Evolutionary conservation across 441 rosid species (phyloP).

Genomic region (Erysimum cheiri): DNA sequence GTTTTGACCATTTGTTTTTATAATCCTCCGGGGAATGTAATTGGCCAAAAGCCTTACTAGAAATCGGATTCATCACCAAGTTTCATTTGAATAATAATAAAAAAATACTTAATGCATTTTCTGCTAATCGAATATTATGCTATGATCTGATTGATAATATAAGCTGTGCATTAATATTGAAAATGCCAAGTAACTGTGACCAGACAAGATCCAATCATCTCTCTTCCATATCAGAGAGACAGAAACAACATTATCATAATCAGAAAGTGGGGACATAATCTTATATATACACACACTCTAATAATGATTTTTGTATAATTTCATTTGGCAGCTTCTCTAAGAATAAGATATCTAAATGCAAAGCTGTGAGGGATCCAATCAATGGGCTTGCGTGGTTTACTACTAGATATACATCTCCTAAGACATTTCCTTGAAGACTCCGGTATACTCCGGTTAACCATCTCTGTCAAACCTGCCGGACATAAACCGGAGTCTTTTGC

Average conservation of each 20-base stretch:
- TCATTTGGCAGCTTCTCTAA: constrained; percentile 78
- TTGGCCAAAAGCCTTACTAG: constrained; percentile 81
- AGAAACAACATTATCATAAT: constrained; percentile 19
- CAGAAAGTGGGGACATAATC: constrained; percentile 25
- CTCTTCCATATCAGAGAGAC: constrained; percentile 13
- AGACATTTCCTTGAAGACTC: constrained; percentile 59
- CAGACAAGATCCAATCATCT: constrained; percentile 41
- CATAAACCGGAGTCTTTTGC: constrained; percentile 78
- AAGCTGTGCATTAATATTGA: constrained; percentile 1
- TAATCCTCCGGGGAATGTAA: constrained; percentile 77
- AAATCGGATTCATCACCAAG: background rate
- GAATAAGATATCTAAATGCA: constrained; percentile 79
- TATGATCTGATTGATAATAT: constrained; percentile 15
- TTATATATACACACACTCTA: background rate
- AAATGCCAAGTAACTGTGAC: constrained; percentile 14
- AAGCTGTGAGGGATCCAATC: constrained; percentile 89
- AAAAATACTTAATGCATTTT: background rate
- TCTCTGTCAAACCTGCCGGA: constrained; percentile 61
- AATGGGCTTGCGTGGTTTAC: constrained; percentile 68
- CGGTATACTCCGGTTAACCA: constrained; percentile 72
- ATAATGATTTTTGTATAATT: background rate
- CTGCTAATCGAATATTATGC: background rate
- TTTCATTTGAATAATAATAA: background rate
- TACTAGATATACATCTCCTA: constrained; percentile 56
- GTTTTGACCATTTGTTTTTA: constrained; percentile 79